Evolutionary conservation across 495 filamentous ascomycete species (phyloP).

Genomic region (Penicillium samsonianum): DNA sequence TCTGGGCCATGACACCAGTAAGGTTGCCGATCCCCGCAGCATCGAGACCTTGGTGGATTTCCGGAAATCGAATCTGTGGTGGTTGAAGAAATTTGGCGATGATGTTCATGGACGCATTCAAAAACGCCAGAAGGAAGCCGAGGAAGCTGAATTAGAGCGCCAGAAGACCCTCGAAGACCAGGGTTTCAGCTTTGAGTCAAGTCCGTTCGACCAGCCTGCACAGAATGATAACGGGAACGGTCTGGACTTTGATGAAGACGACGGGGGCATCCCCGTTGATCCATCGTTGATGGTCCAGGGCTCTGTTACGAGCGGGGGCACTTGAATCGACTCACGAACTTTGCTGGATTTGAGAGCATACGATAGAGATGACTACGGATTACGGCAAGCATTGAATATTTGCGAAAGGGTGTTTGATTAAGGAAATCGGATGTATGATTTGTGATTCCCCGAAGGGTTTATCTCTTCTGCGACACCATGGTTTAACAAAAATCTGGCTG

Average conservation of each 20-base stretch:
- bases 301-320: conserved; percentile 11
- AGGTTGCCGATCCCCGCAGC: conserved; percentile 84
- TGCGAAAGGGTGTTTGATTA: background rate
- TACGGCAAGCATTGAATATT: too few species aligned
- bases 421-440: background rate
- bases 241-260: background rate
- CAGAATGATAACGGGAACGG: background rate
- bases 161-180: conserved; percentile 1
- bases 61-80: conserved; percentile 74
- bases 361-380: too few species aligned
- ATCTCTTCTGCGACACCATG: conserved; percentile 6
- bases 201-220: conserved; percentile 1
- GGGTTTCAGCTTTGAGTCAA: conserved; percentile 9
- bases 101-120: conserved; percentile 47
- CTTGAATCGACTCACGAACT: background rate
- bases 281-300: conserved; percentile 40
- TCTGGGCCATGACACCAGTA: conserved; percentile 84
- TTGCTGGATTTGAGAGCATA: background rate
- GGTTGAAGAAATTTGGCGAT: conserved; percentile 63
- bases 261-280: conserved; percentile 51
- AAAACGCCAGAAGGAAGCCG: conserved; percentile 52
- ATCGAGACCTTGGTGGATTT: conserved; percentile 87
- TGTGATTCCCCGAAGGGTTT: conserved; percentile 12
- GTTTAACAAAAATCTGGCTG: conserved; percentile 9
- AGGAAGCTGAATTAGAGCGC: conserved; percentile 32